phyloP scores from a whole-genome alignment of 1,284 basidiomycete genomes.

The Polyporus tsugae region DNA sequence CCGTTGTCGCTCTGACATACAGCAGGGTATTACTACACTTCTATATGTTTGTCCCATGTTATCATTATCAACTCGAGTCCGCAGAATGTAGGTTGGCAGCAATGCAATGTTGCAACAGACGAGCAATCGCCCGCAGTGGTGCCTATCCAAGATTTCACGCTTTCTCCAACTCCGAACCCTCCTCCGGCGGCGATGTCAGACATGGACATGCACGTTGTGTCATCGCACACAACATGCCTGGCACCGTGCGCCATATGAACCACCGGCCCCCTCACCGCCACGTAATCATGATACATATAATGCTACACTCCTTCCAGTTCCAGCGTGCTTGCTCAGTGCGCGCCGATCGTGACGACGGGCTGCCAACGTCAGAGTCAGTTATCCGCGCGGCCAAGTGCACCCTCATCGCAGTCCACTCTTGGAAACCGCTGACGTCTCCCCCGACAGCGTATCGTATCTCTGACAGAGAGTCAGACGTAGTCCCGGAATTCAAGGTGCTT shows the following conservation, averaged over 20 bases:
- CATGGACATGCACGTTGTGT: neutral
- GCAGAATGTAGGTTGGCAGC: neutral
- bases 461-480: neutral
- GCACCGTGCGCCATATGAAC: neutral
- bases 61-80: neutral
- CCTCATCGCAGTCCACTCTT: neutral
- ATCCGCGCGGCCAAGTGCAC: neutral
- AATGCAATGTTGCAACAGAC: neutral
- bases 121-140: conserved; percentile 3
- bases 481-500: neutral
- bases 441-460: neutral
- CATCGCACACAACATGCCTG: neutral
- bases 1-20: neutral
- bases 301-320: neutral
- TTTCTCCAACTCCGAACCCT: neutral
- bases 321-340: neutral
- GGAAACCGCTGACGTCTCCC: neutral
- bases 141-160: neutral
- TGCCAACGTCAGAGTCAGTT: conserved; percentile 3
- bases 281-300: neutral
- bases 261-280: neutral
- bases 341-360: neutral
- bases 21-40: neutral
- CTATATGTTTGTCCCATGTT: neutral
- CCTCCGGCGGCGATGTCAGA: neutral